Evolutionary conservation across 108 stramenopile species (phyloP), one percentile per base, ranked within the genome.

Genomic region (Aurantiochytrium sp.): DNA sequence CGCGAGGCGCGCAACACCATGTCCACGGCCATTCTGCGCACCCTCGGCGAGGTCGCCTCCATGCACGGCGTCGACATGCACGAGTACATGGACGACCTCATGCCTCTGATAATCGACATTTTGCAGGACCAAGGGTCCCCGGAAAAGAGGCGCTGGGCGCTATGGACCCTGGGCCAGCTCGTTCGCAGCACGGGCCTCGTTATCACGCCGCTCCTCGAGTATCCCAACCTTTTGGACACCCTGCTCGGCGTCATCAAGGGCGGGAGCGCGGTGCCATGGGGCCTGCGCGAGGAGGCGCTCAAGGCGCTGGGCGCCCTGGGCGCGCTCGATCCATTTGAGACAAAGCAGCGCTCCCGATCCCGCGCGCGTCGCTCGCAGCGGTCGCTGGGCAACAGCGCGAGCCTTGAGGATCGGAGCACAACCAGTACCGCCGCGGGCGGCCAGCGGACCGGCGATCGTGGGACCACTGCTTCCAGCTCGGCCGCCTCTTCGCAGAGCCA

Each of bases 231-330:
- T 17, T 88, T 98, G 55, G 90, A 95, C 45, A 93, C 93, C 87
- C 94, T 94, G 45, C 93, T 96, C 10, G 95, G 93, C 39, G 92
- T 96, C 32, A 68, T 96, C 31, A 94, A 95, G 8, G 94, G 93
- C 55, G 95, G 95, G 32, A 95, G 90, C 34, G 87, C 92, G 69
- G 93, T 94, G 4, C 95, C 96, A 22, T 97, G 97, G 97, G 88
- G 93, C 3, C 92, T 99, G 12, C 91, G 97, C 10, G 90, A 96
- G 88, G 98, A 98, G 90, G 96, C 96, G 4, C 94, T 99, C 81
- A 90, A 97, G 12, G 95, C 96, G 4, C 91, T 98, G 45, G 98
- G 98, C 30, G 92, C 96, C 27, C 89, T 99, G 21, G 98, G 98
- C 65, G 98, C 98, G 10, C 87, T 99, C 12, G 98, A 98, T 90